Conservation (phyloP, 257 asterid species). For the Linderniella brevidens region DNA sequence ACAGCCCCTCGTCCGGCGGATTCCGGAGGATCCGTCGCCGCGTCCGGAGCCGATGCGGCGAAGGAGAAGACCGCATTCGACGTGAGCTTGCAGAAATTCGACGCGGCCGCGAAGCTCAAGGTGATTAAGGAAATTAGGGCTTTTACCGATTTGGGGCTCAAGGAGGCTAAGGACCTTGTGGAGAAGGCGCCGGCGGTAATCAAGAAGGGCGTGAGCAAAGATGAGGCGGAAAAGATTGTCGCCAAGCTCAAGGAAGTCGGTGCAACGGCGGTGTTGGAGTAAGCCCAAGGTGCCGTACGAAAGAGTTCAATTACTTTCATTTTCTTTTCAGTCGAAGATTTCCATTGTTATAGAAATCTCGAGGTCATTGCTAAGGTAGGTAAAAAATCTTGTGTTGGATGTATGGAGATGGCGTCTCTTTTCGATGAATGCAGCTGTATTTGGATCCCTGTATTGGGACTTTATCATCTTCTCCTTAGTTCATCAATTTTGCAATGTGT, state of each 20-base stretch:
- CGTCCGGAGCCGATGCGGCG: conserved; percentile 26
- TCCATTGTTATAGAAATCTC: no score
- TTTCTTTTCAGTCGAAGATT: not conserved
- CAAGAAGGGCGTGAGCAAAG: conserved; percentile 62
- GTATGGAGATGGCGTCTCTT: no score
- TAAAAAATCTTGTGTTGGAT: no score
- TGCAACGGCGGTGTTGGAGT: conserved; percentile 64
- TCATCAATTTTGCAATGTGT: no score
- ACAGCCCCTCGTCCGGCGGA: conserved; percentile 19
- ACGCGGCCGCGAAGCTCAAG: conserved; percentile 54
- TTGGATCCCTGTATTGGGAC: no score
- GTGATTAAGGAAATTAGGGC: conserved; percentile 81
- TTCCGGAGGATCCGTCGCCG: conserved; percentile 11
- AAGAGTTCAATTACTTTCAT: not conserved
- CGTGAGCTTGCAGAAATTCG: conserved; percentile 61
- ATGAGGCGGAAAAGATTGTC: conserved; percentile 58
- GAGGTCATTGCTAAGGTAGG: no score
- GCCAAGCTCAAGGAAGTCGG: conserved; percentile 68
- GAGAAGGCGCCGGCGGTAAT: conserved; percentile 68
- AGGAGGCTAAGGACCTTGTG: conserved; percentile 81
- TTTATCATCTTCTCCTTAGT: no score
- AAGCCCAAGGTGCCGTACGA: conserved; percentile 6
- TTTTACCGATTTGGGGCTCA: conserved; percentile 63
- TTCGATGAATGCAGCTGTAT: no score
- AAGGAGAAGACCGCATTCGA: conserved; percentile 65